Evolutionary conservation across 257 asterid genomes (phyloP).

Genomic region (Solanum rostratum): DNA sequence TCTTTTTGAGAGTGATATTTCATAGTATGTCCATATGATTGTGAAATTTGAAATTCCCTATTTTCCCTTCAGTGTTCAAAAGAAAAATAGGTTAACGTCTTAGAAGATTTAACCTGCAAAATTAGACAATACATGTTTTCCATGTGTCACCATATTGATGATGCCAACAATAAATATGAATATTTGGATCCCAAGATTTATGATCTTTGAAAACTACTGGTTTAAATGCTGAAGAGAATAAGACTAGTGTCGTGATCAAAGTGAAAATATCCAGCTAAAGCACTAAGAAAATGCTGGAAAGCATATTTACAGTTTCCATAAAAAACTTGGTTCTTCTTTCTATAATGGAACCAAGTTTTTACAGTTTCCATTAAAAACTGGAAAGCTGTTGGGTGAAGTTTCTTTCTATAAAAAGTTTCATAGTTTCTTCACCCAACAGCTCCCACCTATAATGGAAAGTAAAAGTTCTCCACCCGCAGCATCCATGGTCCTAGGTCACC

Average conservation of each 20-base stretch:
- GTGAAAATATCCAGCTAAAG: not conserved
- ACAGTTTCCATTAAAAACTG: too few species aligned
- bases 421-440: not conserved
- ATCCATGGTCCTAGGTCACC: not conserved
- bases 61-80: not conserved
- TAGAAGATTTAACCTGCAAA: not conserved
- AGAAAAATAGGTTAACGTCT: not conserved
- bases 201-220: not conserved
- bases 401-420: not conserved
- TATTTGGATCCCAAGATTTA: not conserved
- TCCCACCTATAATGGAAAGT: not conserved
- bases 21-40: not conserved
- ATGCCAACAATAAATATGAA: not conserved
- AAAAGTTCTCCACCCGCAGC: not conserved
- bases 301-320: not conserved
- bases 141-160: not conserved
- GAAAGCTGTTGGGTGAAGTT: too few species aligned
- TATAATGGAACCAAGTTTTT: too few species aligned
- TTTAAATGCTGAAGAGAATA: not conserved
- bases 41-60: not conserved
- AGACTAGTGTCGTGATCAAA: not conserved
- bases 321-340: not conserved
- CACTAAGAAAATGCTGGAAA: not conserved
- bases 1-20: not conserved
- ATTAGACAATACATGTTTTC: not conserved